Conservation (phyloP, 2,329 filamentous ascomycete species). For the Penicillium frequentans region DNA sequence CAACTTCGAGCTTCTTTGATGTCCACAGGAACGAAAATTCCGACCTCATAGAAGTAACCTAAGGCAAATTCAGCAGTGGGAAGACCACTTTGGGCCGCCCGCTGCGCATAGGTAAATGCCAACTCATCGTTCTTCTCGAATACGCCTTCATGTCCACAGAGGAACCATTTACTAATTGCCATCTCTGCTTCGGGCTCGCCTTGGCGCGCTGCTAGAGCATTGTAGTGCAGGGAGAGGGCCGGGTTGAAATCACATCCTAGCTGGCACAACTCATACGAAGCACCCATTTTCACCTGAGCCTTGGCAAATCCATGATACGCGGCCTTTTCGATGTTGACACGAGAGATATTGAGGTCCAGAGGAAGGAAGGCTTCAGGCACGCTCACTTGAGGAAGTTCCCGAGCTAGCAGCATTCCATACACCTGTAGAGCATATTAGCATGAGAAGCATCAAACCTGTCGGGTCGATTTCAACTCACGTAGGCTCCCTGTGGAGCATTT, state of each 20-base stretch:
- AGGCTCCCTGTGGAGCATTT: slow-evolving; percentile 94
- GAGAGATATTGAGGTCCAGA: slow-evolving; percentile 70
- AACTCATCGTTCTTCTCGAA: slow-evolving; percentile 96
- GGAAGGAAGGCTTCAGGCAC: slow-evolving; percentile 72
- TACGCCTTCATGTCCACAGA: slow-evolving; percentile 88
- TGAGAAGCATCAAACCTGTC: background rate
- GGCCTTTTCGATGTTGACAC: slow-evolving; percentile 91
- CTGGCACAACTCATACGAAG: slow-evolving; percentile 91
- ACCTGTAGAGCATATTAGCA: slow-evolving; percentile 47
- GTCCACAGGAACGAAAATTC: slow-evolving; percentile 84
- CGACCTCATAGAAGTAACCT: slow-evolving; percentile 97
- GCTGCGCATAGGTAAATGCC: slow-evolving; percentile 85
- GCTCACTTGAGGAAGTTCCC: slow-evolving; percentile 86
- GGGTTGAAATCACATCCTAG: slow-evolving; percentile 94
- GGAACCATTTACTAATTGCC: slow-evolving; percentile 97
- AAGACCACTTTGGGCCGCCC: slow-evolving; percentile 78
- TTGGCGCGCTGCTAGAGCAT: slow-evolving; percentile 86
- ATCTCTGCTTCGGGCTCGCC: slow-evolving; percentile 92
- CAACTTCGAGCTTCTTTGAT: slow-evolving; percentile 78
- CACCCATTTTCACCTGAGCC: slow-evolving; percentile 95
- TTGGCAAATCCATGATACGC: slow-evolving; percentile 95
- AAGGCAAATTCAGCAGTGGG: slow-evolving; percentile 93
- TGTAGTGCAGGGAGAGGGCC: slow-evolving; percentile 90
- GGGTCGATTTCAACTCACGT: slow-evolving; percentile 50
- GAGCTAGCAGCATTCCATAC: slow-evolving; percentile 88